Evolutionary conservation across 805 yeast genomes (phyloP).

Genomic region (Hemisphaericaspora nanyangensis): DNA sequence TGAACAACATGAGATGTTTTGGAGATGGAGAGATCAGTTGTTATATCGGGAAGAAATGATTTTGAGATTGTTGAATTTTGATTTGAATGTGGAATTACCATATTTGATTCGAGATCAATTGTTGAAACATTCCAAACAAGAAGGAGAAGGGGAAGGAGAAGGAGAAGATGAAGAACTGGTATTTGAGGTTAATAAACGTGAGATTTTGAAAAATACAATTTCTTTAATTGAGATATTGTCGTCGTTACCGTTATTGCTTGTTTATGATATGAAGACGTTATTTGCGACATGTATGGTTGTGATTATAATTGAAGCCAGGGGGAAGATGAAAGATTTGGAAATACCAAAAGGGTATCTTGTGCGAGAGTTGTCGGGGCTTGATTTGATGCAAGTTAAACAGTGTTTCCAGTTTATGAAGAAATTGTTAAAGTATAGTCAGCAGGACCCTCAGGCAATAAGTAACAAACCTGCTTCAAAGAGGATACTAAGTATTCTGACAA

Average conservation of each 20-base stretch:
- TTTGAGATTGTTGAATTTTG: constrained; percentile 35
- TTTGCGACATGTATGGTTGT: constrained; percentile 28
- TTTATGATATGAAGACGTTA: constrained; percentile 29
- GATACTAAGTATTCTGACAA: constrained; percentile 8
- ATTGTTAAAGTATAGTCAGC: constrained; percentile 19
- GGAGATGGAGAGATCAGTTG: constrained; percentile 45
- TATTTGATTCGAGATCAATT: constrained; percentile 29
- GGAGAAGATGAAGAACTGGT: constrained; percentile 2
- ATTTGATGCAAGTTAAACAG: constrained; percentile 13
- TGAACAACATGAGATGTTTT: constrained; percentile 37
- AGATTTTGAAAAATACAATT: constrained; percentile 23
- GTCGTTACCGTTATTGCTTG: constrained; percentile 34
- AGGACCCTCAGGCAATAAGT: constrained; percentile 21
- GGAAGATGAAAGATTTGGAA: constrained; percentile 12
- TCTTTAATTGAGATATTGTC: constrained; percentile 36
- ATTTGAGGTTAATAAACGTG: constrained; percentile 14
- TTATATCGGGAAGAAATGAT: constrained; percentile 41
- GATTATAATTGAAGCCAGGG: constrained; percentile 18
- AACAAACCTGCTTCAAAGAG: constrained; percentile 20
- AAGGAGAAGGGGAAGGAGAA: constrained; percentile 2
- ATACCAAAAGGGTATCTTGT: constrained; percentile 19
- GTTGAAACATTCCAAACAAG: neutral
- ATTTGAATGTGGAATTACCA: constrained; percentile 36
- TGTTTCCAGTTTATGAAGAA: constrained; percentile 25
- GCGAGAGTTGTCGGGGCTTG: constrained; percentile 11